Base-by-base conservation (phyloP, 129 eudicot genomes). In the Chrysanthemum makinoi region DNA sequence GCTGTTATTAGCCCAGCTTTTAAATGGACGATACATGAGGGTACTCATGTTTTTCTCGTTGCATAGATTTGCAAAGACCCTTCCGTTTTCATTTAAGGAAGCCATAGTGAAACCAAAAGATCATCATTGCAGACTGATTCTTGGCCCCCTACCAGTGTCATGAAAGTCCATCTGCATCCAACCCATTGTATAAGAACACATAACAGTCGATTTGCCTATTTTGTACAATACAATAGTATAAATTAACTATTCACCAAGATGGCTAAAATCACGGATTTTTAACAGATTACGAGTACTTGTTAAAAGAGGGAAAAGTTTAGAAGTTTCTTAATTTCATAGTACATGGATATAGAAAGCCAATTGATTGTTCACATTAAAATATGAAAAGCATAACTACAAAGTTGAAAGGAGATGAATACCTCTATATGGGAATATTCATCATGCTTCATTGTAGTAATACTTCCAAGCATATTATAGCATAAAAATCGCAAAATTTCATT, bases 91-190 rank as follows among this genome's bases (percentile, higher is more conserved):
- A 78, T 86, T 88, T 20, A 95, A 71, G 43, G 97, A 80, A 81
- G 99, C 99, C 97, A 95, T 88, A 47, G 99, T 86, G 76, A 88
- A 95, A 49, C 99, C 99, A 86, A 88, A 95, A 77, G 87, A 77
- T 95, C 99, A 11, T 95, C 99, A 90, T 90, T 57, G 99, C 96
- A 44, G 97, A 91, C n/a, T n/a, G 68, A 95, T 88, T 59, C 99
- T 86, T 18, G 97, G 88, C 48, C 96, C 96, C 74, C 90, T 89
- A 43, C 99, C 89, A 16, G 99, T 95, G 79, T 95, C 99, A 78
- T 95, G 99, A 82, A 95, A 95, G 77, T 90, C 99, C 16, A 80
- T 86, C 99, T 95, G 97, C 83, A 80, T 18, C 66, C 70, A 68
- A 18, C 30, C 52, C 50, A 75, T n/a, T 44, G 65, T 12, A 71